A percentile compares a stretch with the other conserved stretches of the same genome.
phyloP scores from a whole-genome alignment of 1,284 basidiomycete species.

The Apiotrichum mycotoxinovorans region DNA sequence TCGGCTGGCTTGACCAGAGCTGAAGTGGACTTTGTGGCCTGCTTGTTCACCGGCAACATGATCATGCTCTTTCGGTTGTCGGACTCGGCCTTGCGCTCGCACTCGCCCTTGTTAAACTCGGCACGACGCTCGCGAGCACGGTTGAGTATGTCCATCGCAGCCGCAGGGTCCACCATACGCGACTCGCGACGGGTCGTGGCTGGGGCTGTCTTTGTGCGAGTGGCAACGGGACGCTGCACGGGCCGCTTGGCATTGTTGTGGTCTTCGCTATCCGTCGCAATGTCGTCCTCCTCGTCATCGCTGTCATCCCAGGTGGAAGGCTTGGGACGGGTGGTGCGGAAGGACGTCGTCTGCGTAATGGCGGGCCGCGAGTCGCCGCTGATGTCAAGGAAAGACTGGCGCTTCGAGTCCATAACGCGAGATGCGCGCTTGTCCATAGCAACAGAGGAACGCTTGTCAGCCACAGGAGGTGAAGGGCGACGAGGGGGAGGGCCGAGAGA shows the following conservation, averaged over 20 bases:
- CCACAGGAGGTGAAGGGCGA: not conserved
- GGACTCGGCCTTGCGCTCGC: constrained; percentile 23
- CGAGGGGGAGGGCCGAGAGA: constrained; percentile 2
- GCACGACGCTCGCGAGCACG: constrained; percentile 33
- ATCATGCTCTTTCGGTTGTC: constrained; percentile 11
- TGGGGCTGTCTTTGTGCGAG: constrained; percentile 19
- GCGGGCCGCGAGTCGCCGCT: not conserved
- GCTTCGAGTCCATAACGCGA: not conserved
- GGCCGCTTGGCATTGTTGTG: constrained; percentile 1
- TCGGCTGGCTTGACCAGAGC: not conserved
- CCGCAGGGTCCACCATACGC: constrained; percentile 13
- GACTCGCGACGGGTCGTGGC: constrained; percentile 27
- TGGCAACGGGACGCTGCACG: not conserved
- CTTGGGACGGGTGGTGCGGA: constrained; percentile 11
- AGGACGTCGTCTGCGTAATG: constrained; percentile 6
- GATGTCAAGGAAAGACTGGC: not conserved
- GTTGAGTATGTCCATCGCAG: constrained; percentile 32
- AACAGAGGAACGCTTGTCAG: no score
- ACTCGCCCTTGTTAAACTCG: constrained; percentile 25
- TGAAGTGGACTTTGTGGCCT: not conserved
- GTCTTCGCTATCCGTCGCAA: constrained; percentile 17
- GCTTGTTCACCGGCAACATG: not conserved
- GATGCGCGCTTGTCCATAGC: not conserved
- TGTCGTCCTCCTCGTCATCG: constrained; percentile 20
- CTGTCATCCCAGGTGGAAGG: constrained; percentile 21